Conservation (phyloP, 306 rosid species). For the Sicyos edulis region DNA sequence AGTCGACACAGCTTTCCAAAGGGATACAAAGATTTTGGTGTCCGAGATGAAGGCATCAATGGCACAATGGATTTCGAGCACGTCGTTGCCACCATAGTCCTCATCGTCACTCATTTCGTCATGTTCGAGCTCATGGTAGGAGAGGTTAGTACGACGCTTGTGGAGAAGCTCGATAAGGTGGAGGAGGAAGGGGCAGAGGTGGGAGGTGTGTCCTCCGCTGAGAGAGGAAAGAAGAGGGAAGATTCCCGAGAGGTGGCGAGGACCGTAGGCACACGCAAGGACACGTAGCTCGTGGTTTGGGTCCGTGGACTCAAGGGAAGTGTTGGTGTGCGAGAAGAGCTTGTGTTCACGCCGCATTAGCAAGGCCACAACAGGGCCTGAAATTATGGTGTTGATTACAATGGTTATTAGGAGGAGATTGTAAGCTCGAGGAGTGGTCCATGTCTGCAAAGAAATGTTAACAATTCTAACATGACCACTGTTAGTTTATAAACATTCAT, state of each 20-base stretch:
- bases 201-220: constrained; percentile 39
- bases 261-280: constrained; percentile 68
- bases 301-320: constrained; percentile 40
- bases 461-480: constrained; percentile 14
- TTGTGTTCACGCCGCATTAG: constrained; percentile 52
- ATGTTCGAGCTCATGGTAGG: constrained; percentile 67
- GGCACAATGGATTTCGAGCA: constrained; percentile 58
- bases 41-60: constrained; percentile 56
- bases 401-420: constrained; percentile 53
- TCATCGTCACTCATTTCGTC: constrained; percentile 68
- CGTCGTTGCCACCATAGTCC: constrained; percentile 72
- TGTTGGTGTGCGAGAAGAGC: constrained; percentile 46
- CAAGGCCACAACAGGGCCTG: constrained; percentile 69
- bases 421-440: constrained; percentile 41
- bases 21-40: constrained; percentile 42
- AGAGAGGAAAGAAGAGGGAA: constrained; percentile 50
- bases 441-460: constrained; percentile 33
- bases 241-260: constrained; percentile 58
- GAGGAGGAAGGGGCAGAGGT: constrained; percentile 44
- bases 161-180: constrained; percentile 71
- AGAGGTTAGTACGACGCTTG: constrained; percentile 47
- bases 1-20: constrained; percentile 52
- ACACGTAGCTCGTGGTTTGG: constrained; percentile 49
- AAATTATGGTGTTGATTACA: constrained; percentile 64
- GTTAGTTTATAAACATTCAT: not conserved